These are phyloP conservation scores for Cladophialophora psammophila DNA, from an alignment of 2,329 filamentous ascomycete genomes.

Conservation along the genomic window DNA sequence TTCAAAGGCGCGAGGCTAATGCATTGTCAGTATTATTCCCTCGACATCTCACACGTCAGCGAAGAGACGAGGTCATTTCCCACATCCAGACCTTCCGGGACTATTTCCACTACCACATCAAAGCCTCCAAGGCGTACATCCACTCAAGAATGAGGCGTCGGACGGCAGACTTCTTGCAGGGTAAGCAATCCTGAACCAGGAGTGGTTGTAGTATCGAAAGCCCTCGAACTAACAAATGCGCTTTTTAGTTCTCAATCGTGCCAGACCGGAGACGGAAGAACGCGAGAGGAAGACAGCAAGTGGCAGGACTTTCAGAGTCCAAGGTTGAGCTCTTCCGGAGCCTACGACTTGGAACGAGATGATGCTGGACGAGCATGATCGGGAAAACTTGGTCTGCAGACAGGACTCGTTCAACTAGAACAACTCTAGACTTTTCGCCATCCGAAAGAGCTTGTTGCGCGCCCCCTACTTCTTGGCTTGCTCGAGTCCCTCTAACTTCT, in stretches of 20 bases:
- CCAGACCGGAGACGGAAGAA: conserved; percentile 93
- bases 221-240: background rate
- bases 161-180: conserved; percentile 97
- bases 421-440: background rate
- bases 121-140: conserved; percentile 98
- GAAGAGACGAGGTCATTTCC: conserved; percentile 93
- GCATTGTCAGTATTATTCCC: conserved; percentile 80
- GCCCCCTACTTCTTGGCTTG: background rate
- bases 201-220: background rate
- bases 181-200: conserved; percentile 60
- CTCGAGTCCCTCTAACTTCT: background rate
- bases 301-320: conserved; percentile 84
- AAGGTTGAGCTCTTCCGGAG: conserved; percentile 42
- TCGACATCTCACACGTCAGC: conserved; percentile 86
- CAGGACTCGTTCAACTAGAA: background rate
- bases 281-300: conserved; percentile 98
- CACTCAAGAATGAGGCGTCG: conserved; percentile 97
- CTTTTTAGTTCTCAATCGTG: conserved; percentile 83
- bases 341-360: background rate
- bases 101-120: conserved; percentile 99
- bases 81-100: conserved; percentile 99
- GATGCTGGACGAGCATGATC: background rate
- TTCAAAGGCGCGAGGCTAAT: background rate
- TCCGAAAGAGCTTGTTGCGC: background rate
- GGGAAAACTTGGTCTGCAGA: background rate